phyloP scores from a whole-genome alignment of 441 rosid species.

The Flueggea neowawraea region DNA sequence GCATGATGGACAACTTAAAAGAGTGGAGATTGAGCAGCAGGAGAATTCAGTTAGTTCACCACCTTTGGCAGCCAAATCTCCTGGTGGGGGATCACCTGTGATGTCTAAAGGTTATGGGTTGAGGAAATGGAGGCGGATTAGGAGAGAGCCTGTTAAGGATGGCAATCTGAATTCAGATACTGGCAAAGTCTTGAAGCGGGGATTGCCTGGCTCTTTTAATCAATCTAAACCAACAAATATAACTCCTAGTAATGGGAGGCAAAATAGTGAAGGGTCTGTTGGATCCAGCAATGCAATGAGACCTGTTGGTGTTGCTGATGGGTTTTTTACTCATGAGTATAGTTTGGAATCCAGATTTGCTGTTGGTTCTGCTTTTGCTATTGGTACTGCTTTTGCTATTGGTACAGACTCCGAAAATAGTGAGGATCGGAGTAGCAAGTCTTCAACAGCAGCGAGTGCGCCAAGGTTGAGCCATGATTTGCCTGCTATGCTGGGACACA shows the following conservation, averaged over 20 bases:
- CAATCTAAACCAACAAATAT: constrained; percentile 28
- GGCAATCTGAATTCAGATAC: constrained; percentile 28
- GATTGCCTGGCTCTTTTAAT: constrained; percentile 33
- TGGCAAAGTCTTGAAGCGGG: constrained; percentile 55
- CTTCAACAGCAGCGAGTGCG: constrained; percentile 76
- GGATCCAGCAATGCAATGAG: constrained; percentile 34
- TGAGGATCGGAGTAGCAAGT: constrained; percentile 72
- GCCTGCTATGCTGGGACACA: constrained; percentile 32
- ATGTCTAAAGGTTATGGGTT: constrained; percentile 54
- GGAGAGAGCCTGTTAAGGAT: constrained; percentile 53
- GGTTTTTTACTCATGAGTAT: constrained; percentile 28
- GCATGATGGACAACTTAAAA: constrained; percentile 15
- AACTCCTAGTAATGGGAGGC: constrained; percentile 27
- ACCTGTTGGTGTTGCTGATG: constrained; percentile 28
- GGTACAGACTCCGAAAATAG: constrained; percentile 68
- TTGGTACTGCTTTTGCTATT: constrained; percentile 40
- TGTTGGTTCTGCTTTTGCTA: constrained; percentile 39
- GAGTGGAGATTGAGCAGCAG: constrained; percentile 15
- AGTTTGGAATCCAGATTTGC: constrained; percentile 50
- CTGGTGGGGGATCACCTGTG: constrained; percentile 28
- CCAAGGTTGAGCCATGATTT: constrained; percentile 46
- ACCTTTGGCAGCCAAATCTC: constrained; percentile 18
- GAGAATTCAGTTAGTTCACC: constrained; percentile 13
- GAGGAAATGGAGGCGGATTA: constrained; percentile 72
- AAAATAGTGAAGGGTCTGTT: constrained; percentile 36